Evolutionary conservation across 306 rosid species (phyloP), one percentile per base, ranked within the genome.

Genomic region (Castanea mollissima): DNA sequence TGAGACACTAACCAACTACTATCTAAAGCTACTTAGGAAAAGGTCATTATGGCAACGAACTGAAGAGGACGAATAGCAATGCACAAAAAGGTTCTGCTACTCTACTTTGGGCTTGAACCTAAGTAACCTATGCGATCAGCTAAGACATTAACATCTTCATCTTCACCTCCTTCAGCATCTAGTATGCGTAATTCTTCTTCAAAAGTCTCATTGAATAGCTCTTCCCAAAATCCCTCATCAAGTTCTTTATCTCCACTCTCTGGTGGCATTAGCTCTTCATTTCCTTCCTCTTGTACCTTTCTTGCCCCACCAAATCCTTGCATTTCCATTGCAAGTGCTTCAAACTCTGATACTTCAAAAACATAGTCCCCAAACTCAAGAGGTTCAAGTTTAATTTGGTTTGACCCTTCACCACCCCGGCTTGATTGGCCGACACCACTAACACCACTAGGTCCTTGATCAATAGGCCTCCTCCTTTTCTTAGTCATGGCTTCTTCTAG

Each of bases 291-390:
- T 14, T 15, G 57, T 9, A 81, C 94, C 27, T 69, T 64, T 59
- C 76, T 78, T 12, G 76, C 87, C 75, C 79, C 86, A 67, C 91
- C 93, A 18, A 86, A 82, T 34, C 94, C 96, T 74, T 88, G 96
- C 82, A 94, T 94, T 83, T 94, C 98, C 86, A 82, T 52, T 2
- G 97, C 98, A 52, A 92, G 88, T 76, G 80, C 89, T 68, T 92
- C 98, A 44, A 94, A 82, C 89, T 92, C 97, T n/a, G 98, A 86
- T 57, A 85, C 84, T 52, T 77, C 91, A 78, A 79, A 86, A 18
- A 78, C 88, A 55, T 49, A 68, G 25, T 85, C 87, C 21, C 83
- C 79, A 67, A 52, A 44, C 59, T 94, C 94, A 32, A 78, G 76
- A n/a, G 88, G 89, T 83, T 94, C 97, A 10, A 71, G 82, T 75